phyloP scores from a whole-genome alignment of 106 monocot genomes.

The Dendrobium nobile region DNA sequence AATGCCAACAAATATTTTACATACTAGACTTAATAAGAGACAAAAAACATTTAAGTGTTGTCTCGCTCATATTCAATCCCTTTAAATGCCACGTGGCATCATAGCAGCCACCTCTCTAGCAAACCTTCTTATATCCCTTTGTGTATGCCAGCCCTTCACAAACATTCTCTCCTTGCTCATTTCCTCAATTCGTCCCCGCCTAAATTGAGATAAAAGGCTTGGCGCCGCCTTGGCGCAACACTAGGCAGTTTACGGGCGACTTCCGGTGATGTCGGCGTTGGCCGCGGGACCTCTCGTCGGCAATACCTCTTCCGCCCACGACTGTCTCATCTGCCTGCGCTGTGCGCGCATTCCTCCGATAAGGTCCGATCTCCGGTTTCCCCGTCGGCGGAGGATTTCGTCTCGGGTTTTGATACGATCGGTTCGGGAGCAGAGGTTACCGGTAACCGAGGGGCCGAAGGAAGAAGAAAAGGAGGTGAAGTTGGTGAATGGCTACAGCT shows the following conservation, averaged over 20 bases:
- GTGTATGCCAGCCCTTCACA: too few relatives aligned
- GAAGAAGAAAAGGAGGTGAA: conserved; percentile 23
- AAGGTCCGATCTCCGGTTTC: background rate
- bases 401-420: conserved; percentile 10
- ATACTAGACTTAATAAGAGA: too few relatives aligned
- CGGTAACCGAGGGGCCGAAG: background rate
- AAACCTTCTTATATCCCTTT: background rate
- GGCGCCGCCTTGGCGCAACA: background rate
- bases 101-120: background rate
- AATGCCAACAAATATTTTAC: too few relatives aligned
- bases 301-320: background rate
- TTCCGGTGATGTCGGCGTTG: conserved; percentile 2
- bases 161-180: background rate
- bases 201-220: background rate
- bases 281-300: background rate
- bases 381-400: background rate
- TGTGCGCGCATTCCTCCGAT: background rate
- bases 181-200: background rate
- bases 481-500: conserved; percentile 13
- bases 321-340: background rate
- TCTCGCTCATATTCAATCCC: too few relatives aligned
- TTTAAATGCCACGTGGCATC: background rate
- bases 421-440: conserved; percentile 12
- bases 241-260: background rate
- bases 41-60: too few relatives aligned